phyloP scores from a whole-genome alignment of 805 yeast species.

The Wickerhamia fluorescens region DNA sequence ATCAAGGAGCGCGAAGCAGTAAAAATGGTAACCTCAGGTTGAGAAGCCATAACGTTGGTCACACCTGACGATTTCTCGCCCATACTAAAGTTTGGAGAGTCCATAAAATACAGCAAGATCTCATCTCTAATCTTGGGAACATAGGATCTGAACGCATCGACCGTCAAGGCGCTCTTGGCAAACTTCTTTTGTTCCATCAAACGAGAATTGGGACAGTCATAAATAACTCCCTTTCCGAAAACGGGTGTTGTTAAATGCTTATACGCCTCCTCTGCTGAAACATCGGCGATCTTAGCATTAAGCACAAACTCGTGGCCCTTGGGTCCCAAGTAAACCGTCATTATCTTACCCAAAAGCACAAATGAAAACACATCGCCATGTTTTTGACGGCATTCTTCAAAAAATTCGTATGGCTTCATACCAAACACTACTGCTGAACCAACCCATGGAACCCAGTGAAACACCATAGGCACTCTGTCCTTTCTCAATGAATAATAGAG shows the following conservation, averaged over 20 bases:
- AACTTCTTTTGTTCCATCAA: constrained; percentile 98
- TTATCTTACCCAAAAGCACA: constrained; percentile 77
- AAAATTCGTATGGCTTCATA: constrained; percentile 88
- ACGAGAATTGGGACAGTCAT: constrained; percentile 90
- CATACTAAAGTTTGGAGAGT: constrained; percentile 42
- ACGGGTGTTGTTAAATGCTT: constrained; percentile 98
- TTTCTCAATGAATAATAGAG: constrained; percentile 60
- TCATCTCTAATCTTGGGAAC: constrained; percentile 88
- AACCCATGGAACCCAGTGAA: constrained; percentile 91
- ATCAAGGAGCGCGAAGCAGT: constrained; percentile 89
- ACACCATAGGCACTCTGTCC: constrained; percentile 85
- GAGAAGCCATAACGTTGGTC: constrained; percentile 68
- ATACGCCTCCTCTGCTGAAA: constrained; percentile 95
- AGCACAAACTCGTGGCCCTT: constrained; percentile 95
- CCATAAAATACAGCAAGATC: constrained; percentile 55
- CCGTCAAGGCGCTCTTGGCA: constrained; percentile 82
- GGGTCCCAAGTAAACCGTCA: constrained; percentile 96
- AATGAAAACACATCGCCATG: constrained; percentile 94
- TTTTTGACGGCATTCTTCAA: constrained; percentile 66
- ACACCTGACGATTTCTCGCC: constrained; percentile 35
- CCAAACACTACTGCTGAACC: constrained; percentile 90
- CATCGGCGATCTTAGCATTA: constrained; percentile 83
- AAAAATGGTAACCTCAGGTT: constrained; percentile 93
- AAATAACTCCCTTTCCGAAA: constrained; percentile 94
- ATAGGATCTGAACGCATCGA: constrained; percentile 73